Base-by-base conservation (phyloP, 2,329 filamentous ascomycete species). In the Zymoseptoria crescenta region DNA sequence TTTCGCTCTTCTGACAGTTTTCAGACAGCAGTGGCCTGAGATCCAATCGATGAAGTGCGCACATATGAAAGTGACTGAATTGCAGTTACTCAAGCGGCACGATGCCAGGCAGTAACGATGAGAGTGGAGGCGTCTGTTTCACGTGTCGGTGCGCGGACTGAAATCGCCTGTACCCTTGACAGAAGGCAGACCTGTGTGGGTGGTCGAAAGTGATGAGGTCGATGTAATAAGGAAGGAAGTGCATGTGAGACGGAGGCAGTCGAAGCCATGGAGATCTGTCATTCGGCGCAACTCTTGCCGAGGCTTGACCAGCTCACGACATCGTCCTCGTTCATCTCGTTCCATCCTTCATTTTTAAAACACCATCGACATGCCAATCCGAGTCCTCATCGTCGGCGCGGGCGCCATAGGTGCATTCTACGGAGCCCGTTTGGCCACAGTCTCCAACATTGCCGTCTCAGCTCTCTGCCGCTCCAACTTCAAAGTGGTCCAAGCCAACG, bases 391-490 rank as follows among this genome's bases (percentile, higher is more conserved):
- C 65, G 81, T 88, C 59, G 86, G 87, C 69, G 86, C 86, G 21
- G 87, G 86, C 64, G 86, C 87, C 61, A 85, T 89, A 49, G 87
- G 87, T 57, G 87, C 85, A 57, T 89, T 89, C 75, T 89, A 88
- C 67, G 86, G 84, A 52, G 87, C 86, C 6, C 79, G 87, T 21
- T 78, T 89, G 16, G 84, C 87, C 65, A 77, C 59, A 45, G 65
- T 64, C 8, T 65, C 68, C 1, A 79, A 81, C 57, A 76, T 85
- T 49, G 76, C 81, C 59, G 83, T 88, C 54, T 89, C 87, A 4
- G 82, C 89, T 51, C 84, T 89, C 56, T 89, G 87, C 63, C 83
- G 88, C 54, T 89, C 87, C 49, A 91, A 91, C 75, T 90, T 88
- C 77, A 73, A 77, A 24, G 82, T 81, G 35, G 84, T 91, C 52